These are phyloP conservation scores for Chrysoporthe cubensis DNA, from an alignment of 2,329 filamentous ascomycete species.

Conservation along the genomic window DNA sequence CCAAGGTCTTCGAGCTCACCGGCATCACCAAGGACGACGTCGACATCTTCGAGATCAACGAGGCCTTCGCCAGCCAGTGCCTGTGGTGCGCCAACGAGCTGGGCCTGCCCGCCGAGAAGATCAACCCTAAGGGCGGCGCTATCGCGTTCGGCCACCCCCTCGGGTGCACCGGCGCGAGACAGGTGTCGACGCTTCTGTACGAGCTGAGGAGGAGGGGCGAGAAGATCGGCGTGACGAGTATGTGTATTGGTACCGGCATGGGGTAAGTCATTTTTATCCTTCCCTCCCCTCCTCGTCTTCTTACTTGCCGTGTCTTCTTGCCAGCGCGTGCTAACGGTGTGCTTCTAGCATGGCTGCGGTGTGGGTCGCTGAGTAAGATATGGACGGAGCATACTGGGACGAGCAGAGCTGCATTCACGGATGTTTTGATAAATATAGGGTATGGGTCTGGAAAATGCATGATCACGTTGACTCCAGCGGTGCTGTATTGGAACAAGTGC, in stretches of 20 bases:
- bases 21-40: slow-evolving; percentile 88
- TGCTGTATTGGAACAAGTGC: neutral
- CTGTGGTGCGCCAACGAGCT: slow-evolving; percentile 92
- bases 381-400: too few relatives aligned
- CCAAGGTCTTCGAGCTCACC: slow-evolving; percentile 84
- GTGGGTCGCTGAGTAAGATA: slow-evolving; percentile 83
- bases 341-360: slow-evolving; percentile 76
- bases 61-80: slow-evolving; percentile 95
- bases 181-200: slow-evolving; percentile 89
- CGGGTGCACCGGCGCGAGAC: slow-evolving; percentile 90
- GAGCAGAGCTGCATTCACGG: neutral
- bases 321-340: neutral
- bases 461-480: neutral
- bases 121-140: slow-evolving; percentile 96
- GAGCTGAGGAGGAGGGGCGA: slow-evolving; percentile 84
- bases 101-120: slow-evolving; percentile 78
- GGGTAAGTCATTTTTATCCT: slow-evolving; percentile 47
- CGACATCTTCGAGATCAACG: slow-evolving; percentile 98
- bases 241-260: slow-evolving; percentile 98
- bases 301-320: neutral
- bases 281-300: neutral
- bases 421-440: slow-evolving; percentile 6
- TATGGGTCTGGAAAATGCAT: slow-evolving; percentile 9
- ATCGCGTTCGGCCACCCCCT: slow-evolving; percentile 96
- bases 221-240: slow-evolving; percentile 89